Percentiles rank a stretch among this genome's conserved stretches.
Evolutionary conservation across 768 basidiomycete genomes (phyloP).

Genomic region (Amanita polypyramis): DNA sequence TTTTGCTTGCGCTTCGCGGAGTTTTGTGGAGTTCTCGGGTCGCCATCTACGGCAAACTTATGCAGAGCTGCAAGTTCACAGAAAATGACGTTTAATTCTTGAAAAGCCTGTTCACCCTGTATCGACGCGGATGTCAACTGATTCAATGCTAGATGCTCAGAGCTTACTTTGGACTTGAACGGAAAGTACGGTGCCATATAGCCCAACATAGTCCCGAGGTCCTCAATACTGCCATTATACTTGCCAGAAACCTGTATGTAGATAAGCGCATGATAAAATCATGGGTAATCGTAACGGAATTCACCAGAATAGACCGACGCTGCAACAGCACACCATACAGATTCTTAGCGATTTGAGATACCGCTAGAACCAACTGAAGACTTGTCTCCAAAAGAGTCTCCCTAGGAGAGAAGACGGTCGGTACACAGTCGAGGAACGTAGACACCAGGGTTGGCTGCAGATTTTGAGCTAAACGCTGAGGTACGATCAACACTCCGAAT

Average conservation of each 20-base stretch:
- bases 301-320: neutral
- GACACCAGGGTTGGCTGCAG: slow-evolving; percentile 75
- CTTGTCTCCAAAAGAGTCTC: slow-evolving; percentile 49
- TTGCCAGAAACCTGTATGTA: slow-evolving; percentile 11
- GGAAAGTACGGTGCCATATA: slow-evolving; percentile 85
- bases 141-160: neutral
- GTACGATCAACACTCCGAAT: slow-evolving; percentile 1
- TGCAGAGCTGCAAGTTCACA: slow-evolving; percentile 68
- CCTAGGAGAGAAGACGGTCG: slow-evolving; percentile 67
- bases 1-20: neutral
- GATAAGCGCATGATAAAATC: neutral
- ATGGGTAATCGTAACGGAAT: neutral
- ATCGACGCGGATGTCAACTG: neutral
- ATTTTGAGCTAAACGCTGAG: slow-evolving; percentile 57
- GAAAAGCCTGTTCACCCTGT: slow-evolving; percentile 55
- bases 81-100: slow-evolving; percentile 66
- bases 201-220: slow-evolving; percentile 49
- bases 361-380: slow-evolving; percentile 44
- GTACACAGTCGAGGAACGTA: slow-evolving; percentile 81
- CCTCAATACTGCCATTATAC: slow-evolving; percentile 23
- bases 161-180: slow-evolving; percentile 48
- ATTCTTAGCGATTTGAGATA: slow-evolving; percentile 44
- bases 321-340: slow-evolving; percentile 52
- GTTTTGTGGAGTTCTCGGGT: neutral
- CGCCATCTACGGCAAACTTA: slow-evolving; percentile 24